Evolutionary conservation across 805 yeast species (phyloP), one percentile per base, ranked within the genome.

Genomic region (Jamesozyma rosinii): DNA sequence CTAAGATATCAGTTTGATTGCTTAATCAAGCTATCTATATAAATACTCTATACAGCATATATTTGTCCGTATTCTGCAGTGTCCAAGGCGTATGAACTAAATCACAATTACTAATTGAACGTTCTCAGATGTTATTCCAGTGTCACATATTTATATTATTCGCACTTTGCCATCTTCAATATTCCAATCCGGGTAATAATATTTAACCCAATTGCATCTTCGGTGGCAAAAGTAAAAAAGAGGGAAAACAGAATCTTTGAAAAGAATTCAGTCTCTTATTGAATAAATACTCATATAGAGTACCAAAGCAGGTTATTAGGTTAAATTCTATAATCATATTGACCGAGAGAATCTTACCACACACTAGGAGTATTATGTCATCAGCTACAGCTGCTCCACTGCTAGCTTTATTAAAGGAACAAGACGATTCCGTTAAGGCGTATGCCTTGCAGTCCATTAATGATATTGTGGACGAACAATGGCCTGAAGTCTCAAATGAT

Each of bases 401-500:
- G 54, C 73, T 92, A 65, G 95, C 97, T 33, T 76, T 92, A 49
- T 72, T 92, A 59, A 78, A 79, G 48, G 99, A 92, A 67, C 72
- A 79, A 8, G 97, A 92, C 61, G 67, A 75, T 40, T 65, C 74
- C 41, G 76, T 92, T 52, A 89, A 87, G 63, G 71, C 81, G 30
- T 85, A 86, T 60, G 98, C 97, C 17, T 74, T 92, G 58, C 70
- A 81, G 44, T 80, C 95, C 17, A 76, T 92, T 51, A 84, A 88
- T 60, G 74, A 69, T 22, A 75, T 83, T 40, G 96, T 87, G 41
- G 95, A 88, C 67, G 89, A 86, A 64, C 73, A 87, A 46, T 92
- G 98, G 98, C 87, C 98, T 2, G 97, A 92, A 69, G 84, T 92
- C 45, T 95, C 98, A 45, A 92, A 92, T 66, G 80, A 76, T 57